Percentiles rank a stretch among this genome's conserved stretches.
Evolutionary conservation across 306 rosid species (phyloP).

Genomic region (Crataegus laevigata): DNA sequence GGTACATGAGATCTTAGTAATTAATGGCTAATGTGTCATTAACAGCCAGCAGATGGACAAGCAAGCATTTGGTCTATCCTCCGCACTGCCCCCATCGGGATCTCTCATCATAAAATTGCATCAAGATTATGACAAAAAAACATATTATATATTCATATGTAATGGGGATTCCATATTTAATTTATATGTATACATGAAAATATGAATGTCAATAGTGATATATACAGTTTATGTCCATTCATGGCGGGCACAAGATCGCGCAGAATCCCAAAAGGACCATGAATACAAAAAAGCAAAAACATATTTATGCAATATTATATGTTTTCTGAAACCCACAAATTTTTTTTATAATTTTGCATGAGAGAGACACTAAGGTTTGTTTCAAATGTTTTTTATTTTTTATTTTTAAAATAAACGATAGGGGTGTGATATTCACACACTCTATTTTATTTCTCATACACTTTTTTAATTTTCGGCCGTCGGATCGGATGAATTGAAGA

Average conservation of each 20-base stretch:
- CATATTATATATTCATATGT: background rate
- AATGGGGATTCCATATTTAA: background rate
- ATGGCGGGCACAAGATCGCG: constrained; percentile 20
- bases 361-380: background rate
- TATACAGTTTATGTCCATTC: background rate
- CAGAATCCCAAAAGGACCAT: constrained; percentile 15
- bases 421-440: too few species aligned
- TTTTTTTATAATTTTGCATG: constrained; percentile 3
- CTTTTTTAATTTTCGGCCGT: too few species aligned
- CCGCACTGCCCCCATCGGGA: background rate
- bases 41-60: background rate
- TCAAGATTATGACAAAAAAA: background rate
- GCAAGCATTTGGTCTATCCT: constrained; percentile 4
- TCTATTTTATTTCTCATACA: too few species aligned
- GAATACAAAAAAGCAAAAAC: constrained; percentile 4
- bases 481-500: too few species aligned
- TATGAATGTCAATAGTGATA: background rate
- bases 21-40: background rate
- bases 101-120: background rate
- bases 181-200: background rate
- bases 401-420: too few species aligned
- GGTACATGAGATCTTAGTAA: background rate
- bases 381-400: too few species aligned
- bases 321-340: background rate
- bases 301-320: background rate